Evolutionary conservation across 108 stramenopile species (phyloP).

Genomic region (Cyclotella baltica): DNA sequence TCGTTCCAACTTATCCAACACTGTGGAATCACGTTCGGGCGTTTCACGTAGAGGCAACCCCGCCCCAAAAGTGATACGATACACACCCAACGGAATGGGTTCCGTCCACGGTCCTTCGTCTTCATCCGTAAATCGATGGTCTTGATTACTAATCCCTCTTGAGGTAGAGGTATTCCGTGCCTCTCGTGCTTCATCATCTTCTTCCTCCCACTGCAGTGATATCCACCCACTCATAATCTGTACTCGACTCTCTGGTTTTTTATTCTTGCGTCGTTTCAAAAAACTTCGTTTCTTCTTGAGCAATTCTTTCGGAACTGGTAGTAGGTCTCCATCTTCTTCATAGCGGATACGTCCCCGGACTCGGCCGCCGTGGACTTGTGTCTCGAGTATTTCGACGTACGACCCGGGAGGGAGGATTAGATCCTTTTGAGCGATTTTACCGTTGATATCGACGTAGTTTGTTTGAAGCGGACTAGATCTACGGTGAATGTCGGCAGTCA

Average conservation of each 20-base stretch:
- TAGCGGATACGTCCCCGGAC: constrained; percentile 31
- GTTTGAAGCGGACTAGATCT: constrained; percentile 19
- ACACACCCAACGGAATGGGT: constrained; percentile 48
- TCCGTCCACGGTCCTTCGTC: constrained; percentile 54
- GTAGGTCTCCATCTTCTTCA: constrained; percentile 14
- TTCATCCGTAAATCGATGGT: constrained; percentile 27
- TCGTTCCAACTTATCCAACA: constrained; percentile 37
- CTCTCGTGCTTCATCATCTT: constrained; percentile 14
- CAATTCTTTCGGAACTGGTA: background rate
- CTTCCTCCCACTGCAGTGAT: constrained; percentile 42
- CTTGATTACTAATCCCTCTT: background rate
- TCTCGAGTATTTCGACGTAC: constrained; percentile 40
- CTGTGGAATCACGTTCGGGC: constrained; percentile 42
- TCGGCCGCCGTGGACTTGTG: constrained; percentile 36
- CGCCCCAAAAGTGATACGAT: constrained; percentile 35
- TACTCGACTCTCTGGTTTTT: background rate
- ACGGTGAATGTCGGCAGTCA: constrained; percentile 35
- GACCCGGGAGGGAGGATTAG: constrained; percentile 26
- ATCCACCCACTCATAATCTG: constrained; percentile 33
- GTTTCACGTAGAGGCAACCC: constrained; percentile 46
- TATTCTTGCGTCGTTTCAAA: constrained; percentile 12
- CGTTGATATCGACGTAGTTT: constrained; percentile 13
- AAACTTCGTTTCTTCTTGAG: constrained; percentile 9
- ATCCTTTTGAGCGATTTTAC: constrained; percentile 5
- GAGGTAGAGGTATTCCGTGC: background rate